Evolutionary conservation across 2,329 filamentous ascomycete species (phyloP).

Genomic region (Phaeophleospora eucalypticola): DNA sequence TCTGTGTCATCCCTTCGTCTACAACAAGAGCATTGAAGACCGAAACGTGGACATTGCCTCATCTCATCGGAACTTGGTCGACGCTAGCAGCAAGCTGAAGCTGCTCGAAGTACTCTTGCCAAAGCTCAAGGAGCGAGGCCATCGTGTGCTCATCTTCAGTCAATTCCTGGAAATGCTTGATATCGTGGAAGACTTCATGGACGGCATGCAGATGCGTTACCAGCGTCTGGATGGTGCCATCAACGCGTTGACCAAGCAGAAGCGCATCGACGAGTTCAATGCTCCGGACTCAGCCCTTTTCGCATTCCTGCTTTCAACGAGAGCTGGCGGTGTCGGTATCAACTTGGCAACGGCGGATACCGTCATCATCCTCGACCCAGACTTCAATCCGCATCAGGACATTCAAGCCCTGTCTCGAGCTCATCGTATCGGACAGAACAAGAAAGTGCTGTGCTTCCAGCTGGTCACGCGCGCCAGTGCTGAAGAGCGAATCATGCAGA

Average conservation of each 20-base stretch:
- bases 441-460: constrained; percentile 93
- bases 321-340: constrained; percentile 94
- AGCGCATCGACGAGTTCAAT: constrained; percentile 90
- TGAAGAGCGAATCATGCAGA: constrained; percentile 94
- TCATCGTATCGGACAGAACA: constrained; percentile 92
- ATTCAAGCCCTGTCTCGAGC: constrained; percentile 92
- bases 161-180: constrained; percentile 86
- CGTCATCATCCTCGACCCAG: constrained; percentile 93
- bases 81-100: constrained; percentile 85
- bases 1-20: constrained; percentile 93
- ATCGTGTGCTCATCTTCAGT: constrained; percentile 91
- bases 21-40: constrained; percentile 87
- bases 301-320: constrained; percentile 86
- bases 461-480: constrained; percentile 83
- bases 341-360: constrained; percentile 96
- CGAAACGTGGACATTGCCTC: constrained; percentile 57
- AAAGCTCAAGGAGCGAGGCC: constrained; percentile 77
- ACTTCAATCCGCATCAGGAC: constrained; percentile 98
- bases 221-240: constrained; percentile 83
- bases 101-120: constrained; percentile 81
- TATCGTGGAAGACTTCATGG: constrained; percentile 87
- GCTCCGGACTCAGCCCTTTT: constrained; percentile 77
- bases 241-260: constrained; percentile 81
- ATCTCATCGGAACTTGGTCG: constrained; percentile 76
- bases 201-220: constrained; percentile 67